Conservation (phyloP, 805 yeast species). For the Lipomyces mesembrius region DNA sequence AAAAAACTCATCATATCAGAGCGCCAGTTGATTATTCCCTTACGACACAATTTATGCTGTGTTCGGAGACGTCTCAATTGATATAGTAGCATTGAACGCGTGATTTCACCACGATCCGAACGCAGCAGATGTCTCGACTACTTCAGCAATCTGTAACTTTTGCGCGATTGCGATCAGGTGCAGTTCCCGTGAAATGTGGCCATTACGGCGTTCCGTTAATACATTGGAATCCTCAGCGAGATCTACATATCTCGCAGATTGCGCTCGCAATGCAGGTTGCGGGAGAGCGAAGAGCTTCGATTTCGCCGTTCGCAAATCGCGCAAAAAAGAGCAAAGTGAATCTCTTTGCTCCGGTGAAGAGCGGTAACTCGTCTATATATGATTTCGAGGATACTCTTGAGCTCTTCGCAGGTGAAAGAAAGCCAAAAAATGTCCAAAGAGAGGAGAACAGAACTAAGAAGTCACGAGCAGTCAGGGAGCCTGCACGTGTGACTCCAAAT, state of each 20-base stretch:
- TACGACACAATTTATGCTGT: background rate
- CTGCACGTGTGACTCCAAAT: background rate
- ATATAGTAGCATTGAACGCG: background rate
- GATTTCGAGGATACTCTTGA: slow-evolving; percentile 23
- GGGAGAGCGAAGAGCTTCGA: background rate
- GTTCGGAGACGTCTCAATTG: background rate
- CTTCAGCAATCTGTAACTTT: background rate
- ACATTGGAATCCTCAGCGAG: background rate
- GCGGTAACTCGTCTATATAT: slow-evolving; percentile 21
- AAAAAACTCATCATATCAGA: background rate
- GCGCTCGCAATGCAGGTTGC: background rate
- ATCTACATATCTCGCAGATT: background rate
- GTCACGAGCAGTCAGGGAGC: slow-evolving; percentile 1
- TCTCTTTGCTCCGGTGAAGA: slow-evolving; percentile 24
- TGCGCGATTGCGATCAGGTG: background rate
- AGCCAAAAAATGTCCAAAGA: background rate
- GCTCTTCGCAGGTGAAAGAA: slow-evolving; percentile 1
- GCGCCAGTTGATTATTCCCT: background rate
- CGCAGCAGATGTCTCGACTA: slow-evolving; percentile 2
- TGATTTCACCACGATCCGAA: background rate
- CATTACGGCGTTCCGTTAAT: background rate
- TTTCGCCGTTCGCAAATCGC: background rate
- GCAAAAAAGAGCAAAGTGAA: slow-evolving; percentile 17
- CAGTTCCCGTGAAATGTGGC: background rate
- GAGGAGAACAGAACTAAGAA: background rate